Percentiles rank a stretch among this genome's conserved stretches.
These are phyloP conservation scores for Abortiporus biennis DNA, from an alignment of 1,284 basidiomycete species.

Conservation along the genomic window DNA sequence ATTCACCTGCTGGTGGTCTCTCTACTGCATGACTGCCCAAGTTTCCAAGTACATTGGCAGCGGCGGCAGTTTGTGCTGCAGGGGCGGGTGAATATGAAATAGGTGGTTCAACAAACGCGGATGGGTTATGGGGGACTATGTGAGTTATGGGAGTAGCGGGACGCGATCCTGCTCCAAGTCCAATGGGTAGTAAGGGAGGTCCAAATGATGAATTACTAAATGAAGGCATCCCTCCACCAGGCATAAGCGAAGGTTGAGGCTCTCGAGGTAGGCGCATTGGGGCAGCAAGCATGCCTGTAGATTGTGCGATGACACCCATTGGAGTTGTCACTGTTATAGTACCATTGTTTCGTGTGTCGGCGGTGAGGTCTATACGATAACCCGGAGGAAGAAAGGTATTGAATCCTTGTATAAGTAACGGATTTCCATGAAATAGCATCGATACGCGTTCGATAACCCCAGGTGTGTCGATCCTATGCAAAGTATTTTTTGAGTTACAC, in stretches of 20 bases:
- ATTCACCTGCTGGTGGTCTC: constrained; percentile 59
- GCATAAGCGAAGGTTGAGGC: constrained; percentile 7
- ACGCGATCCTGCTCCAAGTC: constrained; percentile 22
- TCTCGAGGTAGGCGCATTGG: constrained; percentile 26
- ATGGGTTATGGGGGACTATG: constrained; percentile 10
- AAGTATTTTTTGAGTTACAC: too few species aligned
- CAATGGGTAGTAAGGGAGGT: constrained; percentile 24
- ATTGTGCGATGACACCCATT: constrained; percentile 73
- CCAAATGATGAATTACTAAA: constrained; percentile 20
- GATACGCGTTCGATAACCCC: constrained; percentile 98
- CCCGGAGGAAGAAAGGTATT: constrained; percentile 98
- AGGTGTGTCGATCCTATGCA: constrained; percentile 88
- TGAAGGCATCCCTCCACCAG: constrained; percentile 13
- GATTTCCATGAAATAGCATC: constrained; percentile 91
- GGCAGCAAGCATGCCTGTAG: constrained; percentile 31
- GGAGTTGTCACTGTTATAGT: constrained; percentile 96
- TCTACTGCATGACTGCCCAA: constrained; percentile 26
- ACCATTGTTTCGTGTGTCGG: constrained; percentile 69
- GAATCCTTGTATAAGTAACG: constrained; percentile 94
- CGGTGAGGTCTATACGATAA: constrained; percentile 92
- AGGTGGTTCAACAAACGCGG: constrained; percentile 11
- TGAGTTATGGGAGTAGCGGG: constrained; percentile 21
- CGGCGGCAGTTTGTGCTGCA: constrained; percentile 35
- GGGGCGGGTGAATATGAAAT: constrained; percentile 19
- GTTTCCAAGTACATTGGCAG: constrained; percentile 55